Evolutionary conservation across 2,329 filamentous ascomycete species (phyloP).

Genomic region (Lithohypha guttulata): DNA sequence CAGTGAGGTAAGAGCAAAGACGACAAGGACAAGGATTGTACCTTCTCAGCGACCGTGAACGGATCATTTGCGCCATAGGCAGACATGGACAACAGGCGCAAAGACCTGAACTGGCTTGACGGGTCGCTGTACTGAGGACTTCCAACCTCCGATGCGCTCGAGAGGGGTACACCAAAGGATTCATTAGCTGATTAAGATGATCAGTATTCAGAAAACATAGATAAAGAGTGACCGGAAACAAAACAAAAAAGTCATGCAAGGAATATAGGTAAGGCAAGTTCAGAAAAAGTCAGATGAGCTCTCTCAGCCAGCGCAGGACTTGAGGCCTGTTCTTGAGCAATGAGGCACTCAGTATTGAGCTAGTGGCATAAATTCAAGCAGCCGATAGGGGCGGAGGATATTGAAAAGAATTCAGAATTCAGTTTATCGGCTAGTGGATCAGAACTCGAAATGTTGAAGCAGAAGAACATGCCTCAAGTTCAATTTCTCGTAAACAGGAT

Average conservation of each 20-base stretch:
- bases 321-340: constrained; percentile 4
- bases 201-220: constrained; percentile 9
- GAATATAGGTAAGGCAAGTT: constrained; percentile 1
- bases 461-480: not conserved
- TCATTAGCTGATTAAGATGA: constrained; percentile 7
- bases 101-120: constrained; percentile 2
- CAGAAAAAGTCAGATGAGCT: constrained; percentile 8
- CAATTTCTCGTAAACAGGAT: constrained; percentile 8
- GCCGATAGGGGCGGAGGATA: constrained; percentile 4
- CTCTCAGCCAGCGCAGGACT: constrained; percentile 7
- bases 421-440: constrained; percentile 7
- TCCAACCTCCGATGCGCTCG: constrained; percentile 5
- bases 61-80: constrained; percentile 5
- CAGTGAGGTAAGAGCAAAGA: not conserved
- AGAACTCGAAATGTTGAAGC: constrained; percentile 5
- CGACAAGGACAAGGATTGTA: constrained; percentile 5
- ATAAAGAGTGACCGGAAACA: not conserved
- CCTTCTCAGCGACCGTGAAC: constrained; percentile 7
- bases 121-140: constrained; percentile 6
- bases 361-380: constrained; percentile 6
- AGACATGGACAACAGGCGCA: constrained; percentile 11
- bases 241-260: constrained; percentile 1
- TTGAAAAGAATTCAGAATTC: constrained; percentile 4
- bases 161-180: constrained; percentile 1
- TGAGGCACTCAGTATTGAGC: constrained; percentile 7